A percentile compares a stretch with the other conserved stretches of the same genome.
These are phyloP conservation scores for Glarea lozoyensis DNA, from an alignment of 495 filamentous ascomycete species.

Conservation along the genomic window DNA sequence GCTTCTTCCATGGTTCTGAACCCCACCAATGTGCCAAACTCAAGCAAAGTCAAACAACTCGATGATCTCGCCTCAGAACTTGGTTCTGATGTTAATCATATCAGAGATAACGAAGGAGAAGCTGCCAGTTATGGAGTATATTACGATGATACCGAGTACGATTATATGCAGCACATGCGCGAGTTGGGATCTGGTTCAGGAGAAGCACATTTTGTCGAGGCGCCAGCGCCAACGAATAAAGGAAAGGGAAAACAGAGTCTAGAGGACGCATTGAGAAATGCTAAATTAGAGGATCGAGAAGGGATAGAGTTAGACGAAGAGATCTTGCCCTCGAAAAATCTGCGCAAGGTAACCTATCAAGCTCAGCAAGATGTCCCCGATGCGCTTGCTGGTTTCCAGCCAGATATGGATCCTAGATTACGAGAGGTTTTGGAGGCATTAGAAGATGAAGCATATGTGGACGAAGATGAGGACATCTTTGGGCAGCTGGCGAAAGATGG, in stretches of 20 bases:
- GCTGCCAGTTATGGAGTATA: conserved; percentile 90
- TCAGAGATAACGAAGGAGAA: conserved; percentile 89
- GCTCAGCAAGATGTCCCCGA: conserved; percentile 92
- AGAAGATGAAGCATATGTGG: conserved; percentile 93
- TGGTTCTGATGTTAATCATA: conserved; percentile 44
- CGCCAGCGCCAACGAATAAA: conserved; percentile 43
- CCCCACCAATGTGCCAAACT: conserved; percentile 36
- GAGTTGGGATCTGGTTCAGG: conserved; percentile 56
- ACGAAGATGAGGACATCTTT: conserved; percentile 81
- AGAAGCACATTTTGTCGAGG: conserved; percentile 71
- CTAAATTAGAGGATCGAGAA: conserved; percentile 50
- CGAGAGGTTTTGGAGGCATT: conserved; percentile 89
- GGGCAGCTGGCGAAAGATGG: conserved; percentile 64
- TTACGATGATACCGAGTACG: conserved; percentile 81
- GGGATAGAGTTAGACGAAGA: conserved; percentile 57
- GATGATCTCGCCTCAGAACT: conserved; percentile 73
- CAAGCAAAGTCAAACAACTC: conserved; percentile 54
- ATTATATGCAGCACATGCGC: conserved; percentile 99
- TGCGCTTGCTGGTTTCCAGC: conserved; percentile 83
- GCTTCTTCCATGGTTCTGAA: conserved; percentile 78
- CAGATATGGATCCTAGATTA: conserved; percentile 94
- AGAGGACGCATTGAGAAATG: conserved; percentile 69
- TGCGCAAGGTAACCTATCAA: conserved; percentile 71
- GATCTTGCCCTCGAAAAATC: conserved; percentile 60
- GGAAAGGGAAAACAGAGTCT: conserved; percentile 57